These are phyloP conservation scores for Diutina pseudorugosa DNA, from an alignment of 1,139 yeast species.

Conservation along the genomic window DNA sequence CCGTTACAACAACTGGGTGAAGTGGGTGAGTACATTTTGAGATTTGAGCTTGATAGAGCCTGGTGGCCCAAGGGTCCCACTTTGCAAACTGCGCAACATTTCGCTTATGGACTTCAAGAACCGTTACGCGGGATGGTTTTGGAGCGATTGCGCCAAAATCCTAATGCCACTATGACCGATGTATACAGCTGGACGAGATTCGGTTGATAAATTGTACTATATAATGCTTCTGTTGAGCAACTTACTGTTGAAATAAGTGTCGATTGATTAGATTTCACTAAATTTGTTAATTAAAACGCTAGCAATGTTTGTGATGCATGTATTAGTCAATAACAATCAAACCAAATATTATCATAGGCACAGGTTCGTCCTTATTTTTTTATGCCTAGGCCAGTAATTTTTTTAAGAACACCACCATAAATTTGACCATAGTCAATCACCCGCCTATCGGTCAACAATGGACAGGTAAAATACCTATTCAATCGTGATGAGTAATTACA, in stretches of 20 bases:
- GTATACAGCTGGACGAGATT: conserved; percentile 1
- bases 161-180: neutral
- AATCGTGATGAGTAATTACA: too few relatives aligned
- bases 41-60: neutral
- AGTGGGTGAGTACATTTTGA: neutral
- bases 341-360: too few relatives aligned
- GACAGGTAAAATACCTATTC: too few relatives aligned
- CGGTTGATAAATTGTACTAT: neutral
- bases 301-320: too few relatives aligned
- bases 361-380: too few relatives aligned
- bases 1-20: neutral
- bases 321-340: too few relatives aligned
- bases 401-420: too few relatives aligned
- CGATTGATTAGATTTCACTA: neutral
- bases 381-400: too few relatives aligned
- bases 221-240: neutral
- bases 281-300: too few relatives aligned
- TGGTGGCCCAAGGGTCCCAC: conserved; percentile 1
- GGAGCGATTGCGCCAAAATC: conserved; percentile 1
- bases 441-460: too few relatives aligned
- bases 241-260: neutral
- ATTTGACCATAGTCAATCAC: too few relatives aligned
- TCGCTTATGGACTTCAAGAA: conserved; percentile 1
- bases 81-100: neutral
- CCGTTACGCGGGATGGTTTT: neutral